Evolutionary conservation across 2,329 filamentous ascomycete genomes (phyloP).

Genomic region (Aspergillus sp.): DNA sequence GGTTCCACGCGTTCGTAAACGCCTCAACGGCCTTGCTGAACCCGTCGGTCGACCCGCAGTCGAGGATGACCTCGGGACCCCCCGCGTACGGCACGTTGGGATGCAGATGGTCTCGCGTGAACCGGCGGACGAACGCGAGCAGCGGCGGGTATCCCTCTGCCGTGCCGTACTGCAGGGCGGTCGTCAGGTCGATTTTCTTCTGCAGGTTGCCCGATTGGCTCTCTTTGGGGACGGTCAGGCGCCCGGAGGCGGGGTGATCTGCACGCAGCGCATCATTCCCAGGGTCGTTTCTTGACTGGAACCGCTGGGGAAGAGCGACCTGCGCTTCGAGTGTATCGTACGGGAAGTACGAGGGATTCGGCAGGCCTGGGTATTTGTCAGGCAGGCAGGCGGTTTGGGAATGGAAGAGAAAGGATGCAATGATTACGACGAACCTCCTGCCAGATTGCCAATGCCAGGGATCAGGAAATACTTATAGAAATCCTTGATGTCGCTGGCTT

Average conservation of each 20-base stretch:
- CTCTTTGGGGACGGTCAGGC: slow-evolving; percentile 64
- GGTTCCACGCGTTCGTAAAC: slow-evolving; percentile 66
- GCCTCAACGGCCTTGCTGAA: slow-evolving; percentile 68
- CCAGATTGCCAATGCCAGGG: slow-evolving; percentile 52
- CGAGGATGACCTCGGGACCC: slow-evolving; percentile 69
- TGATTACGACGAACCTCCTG: slow-evolving; percentile 40
- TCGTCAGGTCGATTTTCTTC: slow-evolving; percentile 68
- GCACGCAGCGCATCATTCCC: slow-evolving; percentile 27
- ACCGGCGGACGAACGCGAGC: slow-evolving; percentile 67
- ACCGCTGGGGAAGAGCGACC: slow-evolving; percentile 64
- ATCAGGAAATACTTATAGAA: slow-evolving; percentile 78
- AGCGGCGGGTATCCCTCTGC: slow-evolving; percentile 73
- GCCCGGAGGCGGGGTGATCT: slow-evolving; percentile 32
- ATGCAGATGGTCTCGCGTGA: slow-evolving; percentile 66
- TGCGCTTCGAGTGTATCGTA: slow-evolving; percentile 84
- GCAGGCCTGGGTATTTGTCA: slow-evolving; percentile 51
- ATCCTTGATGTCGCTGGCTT: slow-evolving; percentile 60
- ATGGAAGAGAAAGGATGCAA: neutral
- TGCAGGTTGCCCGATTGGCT: slow-evolving; percentile 49
- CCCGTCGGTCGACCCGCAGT: slow-evolving; percentile 76
- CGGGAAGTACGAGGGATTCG: slow-evolving; percentile 73
- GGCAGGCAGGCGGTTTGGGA: too few relatives aligned
- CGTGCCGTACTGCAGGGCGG: slow-evolving; percentile 80
- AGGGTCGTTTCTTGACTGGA: slow-evolving; percentile 58
- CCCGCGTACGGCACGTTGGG: slow-evolving; percentile 69